Evolutionary conservation across 73 alveolate genomes (phyloP), one percentile per base, ranked within the genome.

Genomic region (Stentor coeruleus): DNA sequence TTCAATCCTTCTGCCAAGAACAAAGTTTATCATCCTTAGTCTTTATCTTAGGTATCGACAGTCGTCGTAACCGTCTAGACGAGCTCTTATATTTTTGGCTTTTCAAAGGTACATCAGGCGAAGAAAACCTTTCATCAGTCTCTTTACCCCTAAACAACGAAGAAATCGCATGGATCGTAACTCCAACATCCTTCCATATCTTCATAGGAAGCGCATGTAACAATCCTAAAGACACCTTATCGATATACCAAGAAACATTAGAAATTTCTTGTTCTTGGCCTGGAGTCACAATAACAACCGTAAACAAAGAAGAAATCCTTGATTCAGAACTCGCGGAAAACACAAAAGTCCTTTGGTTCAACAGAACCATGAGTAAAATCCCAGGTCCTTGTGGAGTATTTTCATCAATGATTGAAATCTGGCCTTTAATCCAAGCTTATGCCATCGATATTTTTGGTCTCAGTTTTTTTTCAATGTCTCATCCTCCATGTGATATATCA

Each of bases 391-490:
- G 85, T 15, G 87, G 96, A 36, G 82, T 82, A n/a, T 39, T 60
- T 37, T 83, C 85, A 2, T 33, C 30, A 39, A 74, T 82, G 85
- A 74, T 90, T 39, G 96, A 90, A 60, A 87, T 84, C 42, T 90
- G 96, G 96, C 96, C 96, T 3, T 11, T 90, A 3, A 77, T 88
- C 30, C 88, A 90, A 59, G 88, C 92, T 26, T 90, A 87, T 59
- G 96, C 88, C 3, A 74, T 90, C 14, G 93, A 90, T 72, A 58
- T 86, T 28, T 91, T 90, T 37, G 93, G 93, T 20, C 66, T 79
- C 14, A 91, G 96, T 0, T 90, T 90, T 88, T 90, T 90, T 80
- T 87, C 96, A 0, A 87, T 87, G 91, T 84, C 85, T 83, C 93
- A 90, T 73, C 39, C 82, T 15, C 87, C 76, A 3, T 66, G 36